Evolutionary conservation across 306 rosid species (phyloP).

Genomic region (Cucurbita pepo): DNA sequence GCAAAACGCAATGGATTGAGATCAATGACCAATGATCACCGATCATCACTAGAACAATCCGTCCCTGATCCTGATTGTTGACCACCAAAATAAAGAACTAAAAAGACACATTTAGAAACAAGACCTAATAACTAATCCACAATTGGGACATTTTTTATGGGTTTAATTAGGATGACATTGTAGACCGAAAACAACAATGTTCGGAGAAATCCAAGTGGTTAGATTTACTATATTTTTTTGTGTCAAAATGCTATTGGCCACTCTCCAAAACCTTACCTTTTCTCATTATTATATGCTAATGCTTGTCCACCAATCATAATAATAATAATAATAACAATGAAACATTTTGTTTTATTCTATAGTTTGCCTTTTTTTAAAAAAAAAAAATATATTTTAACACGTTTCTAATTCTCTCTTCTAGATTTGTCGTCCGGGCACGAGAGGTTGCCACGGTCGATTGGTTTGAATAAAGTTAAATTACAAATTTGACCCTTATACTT

Average conservation of each 20-base stretch:
- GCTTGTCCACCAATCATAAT: not conserved
- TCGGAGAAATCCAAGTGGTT: not conserved
- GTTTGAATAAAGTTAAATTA: too few species aligned
- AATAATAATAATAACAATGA: not conserved
- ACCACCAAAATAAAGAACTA: too few species aligned
- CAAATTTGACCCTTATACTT: too few species aligned
- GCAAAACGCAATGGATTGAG: too few species aligned
- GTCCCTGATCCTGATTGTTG: too few species aligned
- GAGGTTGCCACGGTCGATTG: too few species aligned
- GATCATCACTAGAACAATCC: too few species aligned
- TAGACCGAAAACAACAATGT: not conserved
- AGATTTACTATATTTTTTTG: not conserved
- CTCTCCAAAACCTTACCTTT: not conserved
- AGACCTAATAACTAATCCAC: too few species aligned
- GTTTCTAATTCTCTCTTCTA: not conserved
- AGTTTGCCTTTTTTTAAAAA: not conserved
- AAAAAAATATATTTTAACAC: not conserved
- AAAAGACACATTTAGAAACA: too few species aligned
- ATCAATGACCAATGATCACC: too few species aligned
- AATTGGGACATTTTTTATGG: not conserved
- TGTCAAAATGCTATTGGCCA: not conserved
- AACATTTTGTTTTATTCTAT: not conserved
- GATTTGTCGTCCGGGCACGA: too few species aligned
- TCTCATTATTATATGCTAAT: not conserved
- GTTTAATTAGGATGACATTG: not conserved